Percentiles rank a stretch among this genome's conserved stretches.
Evolutionary conservation across 2,329 filamentous ascomycete species (phyloP).

Genomic region (Sporothrix phasma): DNA sequence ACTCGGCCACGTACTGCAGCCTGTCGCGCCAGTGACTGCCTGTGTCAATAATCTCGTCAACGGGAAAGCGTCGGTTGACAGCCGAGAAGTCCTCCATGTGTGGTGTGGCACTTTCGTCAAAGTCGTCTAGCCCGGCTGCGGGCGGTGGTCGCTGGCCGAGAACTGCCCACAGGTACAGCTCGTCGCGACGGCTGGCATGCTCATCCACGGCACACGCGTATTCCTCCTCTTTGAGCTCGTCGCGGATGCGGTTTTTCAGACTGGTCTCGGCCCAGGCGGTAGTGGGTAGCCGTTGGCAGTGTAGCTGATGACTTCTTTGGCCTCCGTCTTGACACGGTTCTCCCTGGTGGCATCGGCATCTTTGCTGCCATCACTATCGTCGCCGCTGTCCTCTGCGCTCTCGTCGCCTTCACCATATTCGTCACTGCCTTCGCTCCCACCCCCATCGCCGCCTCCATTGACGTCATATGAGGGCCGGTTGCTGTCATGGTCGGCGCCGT

Average conservation of each 20-base stretch:
- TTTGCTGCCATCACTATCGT: background rate
- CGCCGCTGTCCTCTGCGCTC: conserved; percentile 1
- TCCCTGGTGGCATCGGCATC: background rate
- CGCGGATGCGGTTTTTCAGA: conserved; percentile 30
- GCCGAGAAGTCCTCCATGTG: conserved; percentile 8
- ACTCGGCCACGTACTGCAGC: conserved; percentile 31
- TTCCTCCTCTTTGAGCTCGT: conserved; percentile 34
- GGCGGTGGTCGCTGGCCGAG: conserved; percentile 30
- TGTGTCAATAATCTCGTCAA: conserved; percentile 30
- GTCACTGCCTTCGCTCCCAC: background rate
- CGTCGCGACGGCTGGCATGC: conserved; percentile 32
- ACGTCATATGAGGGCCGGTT: background rate
- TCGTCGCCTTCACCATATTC: background rate
- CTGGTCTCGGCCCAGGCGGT: conserved; percentile 18
- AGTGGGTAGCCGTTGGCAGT: conserved; percentile 33
- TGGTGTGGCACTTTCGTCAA: conserved; percentile 15
- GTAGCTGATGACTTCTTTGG: conserved; percentile 34
- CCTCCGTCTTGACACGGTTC: conserved; percentile 25
- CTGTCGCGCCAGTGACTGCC: conserved; percentile 32
- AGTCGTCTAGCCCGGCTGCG: conserved; percentile 3
- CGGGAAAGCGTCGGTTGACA: conserved; percentile 16
- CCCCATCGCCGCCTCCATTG: background rate
- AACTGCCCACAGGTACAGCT: conserved; percentile 37
- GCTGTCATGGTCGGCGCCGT: background rate
- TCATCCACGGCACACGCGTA: conserved; percentile 36